Evolutionary conservation across 306 rosid species (phyloP), one percentile per base, ranked within the genome.

Genomic region (Acmispon strigosus): DNA sequence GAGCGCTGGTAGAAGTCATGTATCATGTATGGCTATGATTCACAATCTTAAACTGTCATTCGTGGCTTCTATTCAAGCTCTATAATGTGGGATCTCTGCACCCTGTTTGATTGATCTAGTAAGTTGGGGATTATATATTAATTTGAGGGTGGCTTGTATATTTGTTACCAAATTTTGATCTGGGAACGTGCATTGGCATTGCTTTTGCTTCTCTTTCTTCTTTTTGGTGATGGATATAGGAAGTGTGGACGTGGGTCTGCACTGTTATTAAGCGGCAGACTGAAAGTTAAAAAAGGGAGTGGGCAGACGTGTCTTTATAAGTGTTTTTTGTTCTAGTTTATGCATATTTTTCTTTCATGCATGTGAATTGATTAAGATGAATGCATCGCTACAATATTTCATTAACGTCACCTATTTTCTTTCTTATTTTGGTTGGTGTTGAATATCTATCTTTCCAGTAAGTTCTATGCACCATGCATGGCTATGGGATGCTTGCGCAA

Each of bases 1-100:
- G 8, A 75, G 54, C 54, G 36, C 66, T 39, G 65, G 60, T 60
- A 41, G 66, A 72, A 73, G 44, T 65, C 48, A 48, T 51, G 66
- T 59, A 19, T 65, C 48, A 48, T 51, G 66, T 59, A 19, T 11
- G 15, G 15, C 17, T 48, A 22, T 41, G 48, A 15, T 54, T 70
- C 32, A 32, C 58, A 56, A 22, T 63, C 48, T 8, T 70, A 24
- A 52, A 27, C 22, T 54, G 36, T 41, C 41, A 52, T 48, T 54
- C 60, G 48, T 56, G 41, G 61, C 49, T 0, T 8, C 49, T 39
- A 13, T 75, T 62, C 13, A 60, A 48, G 66, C 32, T 45, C 44
- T 54, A 61, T 34, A 12, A 19, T 47, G 32, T 5, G 34, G 34
- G 62, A 43, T 43, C 3, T 34, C 43, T 64, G n/a, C 57, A 43